Evolutionary conservation across 176 grass and related monocot species (phyloP), one percentile per base, ranked within the genome.

Genomic region (Ensete glaucum): DNA sequence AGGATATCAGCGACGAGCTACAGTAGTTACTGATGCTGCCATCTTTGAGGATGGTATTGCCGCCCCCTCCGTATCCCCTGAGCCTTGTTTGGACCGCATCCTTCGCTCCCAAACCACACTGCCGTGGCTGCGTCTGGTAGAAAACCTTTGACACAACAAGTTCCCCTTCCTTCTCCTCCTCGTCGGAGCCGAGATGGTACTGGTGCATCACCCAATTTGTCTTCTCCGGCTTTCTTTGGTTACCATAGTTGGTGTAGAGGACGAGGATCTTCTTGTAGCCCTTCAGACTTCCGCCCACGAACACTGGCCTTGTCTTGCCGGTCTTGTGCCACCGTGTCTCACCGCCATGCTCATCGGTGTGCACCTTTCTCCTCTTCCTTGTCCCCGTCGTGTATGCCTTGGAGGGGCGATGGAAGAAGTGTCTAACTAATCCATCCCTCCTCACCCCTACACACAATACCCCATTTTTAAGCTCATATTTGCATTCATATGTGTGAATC

Each of bases 281-380:
- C 27, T 73, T 81, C 0, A 83, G 75, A 50, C 78, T 77, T 27
- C 87, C 85, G 20, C 22, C 29, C 54, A 69, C 63, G 64, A 89
- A 84, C 76, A 96, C 87, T 0, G 92, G 87, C 24, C 92, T 82
- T 21, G 92, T 96, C 79, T 92, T 96, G 52, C 92, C 92, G 1
- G 87, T 96, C 80, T 96, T 96, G 89, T 96, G 92, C 92, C 92
- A 96, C 52, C 92, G 87, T 13, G 92, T 96, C 82, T 96, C 92
- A 10, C 92, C 87, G 13, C 92, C 92, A 13, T 92, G 84, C 53
- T 84, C 84, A 62, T 96, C 87, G 25, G 92, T 92, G 73, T 88
- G 92, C 62, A 96, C 92, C 78, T 96, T 96, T 65, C 89, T 81
- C 34, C 92, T 84, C 77, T 96, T 96, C 57, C 92, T 83, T 0